Conservation (phyloP, 805 yeast species). For the Blastobotrys robertii region DNA sequence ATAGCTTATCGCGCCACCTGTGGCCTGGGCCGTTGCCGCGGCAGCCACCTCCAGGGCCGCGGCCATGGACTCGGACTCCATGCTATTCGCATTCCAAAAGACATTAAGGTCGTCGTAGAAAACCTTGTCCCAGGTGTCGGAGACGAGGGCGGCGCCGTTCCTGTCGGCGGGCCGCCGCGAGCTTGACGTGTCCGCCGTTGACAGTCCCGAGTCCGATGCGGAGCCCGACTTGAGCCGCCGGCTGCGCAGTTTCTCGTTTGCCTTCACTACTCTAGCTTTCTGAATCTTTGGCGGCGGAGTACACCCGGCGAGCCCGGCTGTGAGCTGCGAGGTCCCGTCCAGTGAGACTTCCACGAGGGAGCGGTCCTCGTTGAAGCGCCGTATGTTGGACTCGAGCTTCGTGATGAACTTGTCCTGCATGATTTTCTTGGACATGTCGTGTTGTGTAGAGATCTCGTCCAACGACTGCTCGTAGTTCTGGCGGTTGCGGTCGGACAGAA, state of each 20-base stretch:
- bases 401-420: constrained; percentile 9
- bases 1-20: background rate
- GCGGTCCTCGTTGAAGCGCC: constrained; percentile 5
- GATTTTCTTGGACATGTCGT: constrained; percentile 2
- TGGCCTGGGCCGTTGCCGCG: background rate
- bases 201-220: background rate
- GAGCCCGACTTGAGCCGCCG: background rate
- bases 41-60: constrained; percentile 1
- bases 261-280: background rate
- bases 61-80: background rate
- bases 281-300: background rate
- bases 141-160: background rate
- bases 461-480: constrained; percentile 7
- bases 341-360: constrained; percentile 2
- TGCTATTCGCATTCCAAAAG: background rate
- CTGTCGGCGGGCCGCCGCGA: background rate
- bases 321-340: constrained; percentile 1
- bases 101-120: background rate
- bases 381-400: constrained; percentile 10
- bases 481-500: constrained; percentile 7
- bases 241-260: background rate
- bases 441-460: constrained; percentile 7
- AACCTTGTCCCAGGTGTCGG: background rate
- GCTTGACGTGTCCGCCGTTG: background rate
- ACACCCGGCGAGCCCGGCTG: constrained; percentile 1